These are phyloP conservation scores for Euphrasia confusa DNA, from an alignment of 257 asterid genomes.

Conservation along the genomic window DNA sequence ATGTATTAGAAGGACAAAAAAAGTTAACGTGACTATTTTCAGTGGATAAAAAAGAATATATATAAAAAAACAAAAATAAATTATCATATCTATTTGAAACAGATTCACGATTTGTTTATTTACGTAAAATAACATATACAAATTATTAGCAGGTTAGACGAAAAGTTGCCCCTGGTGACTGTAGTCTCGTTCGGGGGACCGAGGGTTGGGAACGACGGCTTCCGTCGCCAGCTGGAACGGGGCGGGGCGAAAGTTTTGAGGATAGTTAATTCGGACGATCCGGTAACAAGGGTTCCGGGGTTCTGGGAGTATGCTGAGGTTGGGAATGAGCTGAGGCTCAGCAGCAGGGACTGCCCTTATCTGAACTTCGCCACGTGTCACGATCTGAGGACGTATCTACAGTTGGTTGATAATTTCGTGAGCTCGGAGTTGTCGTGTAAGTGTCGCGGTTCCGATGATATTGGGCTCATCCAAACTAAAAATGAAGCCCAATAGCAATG, in stretches of 20 bases:
- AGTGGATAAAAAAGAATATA: no score
- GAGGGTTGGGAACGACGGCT: conserved; percentile 63
- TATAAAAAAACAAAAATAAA: no score
- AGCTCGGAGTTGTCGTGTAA: conserved; percentile 48
- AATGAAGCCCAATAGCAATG: no score
- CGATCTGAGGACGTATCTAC: conserved; percentile 74
- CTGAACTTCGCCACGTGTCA: conserved; percentile 58
- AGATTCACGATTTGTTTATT: no score
- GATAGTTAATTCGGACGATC: conserved; percentile 72
- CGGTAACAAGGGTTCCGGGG: conserved; percentile 77
- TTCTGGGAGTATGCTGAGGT: conserved; percentile 85
- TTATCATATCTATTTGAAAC: no score
- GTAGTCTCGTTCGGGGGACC: conserved; percentile 92
- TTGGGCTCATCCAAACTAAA: no score
- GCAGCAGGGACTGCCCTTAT: conserved; percentile 52
- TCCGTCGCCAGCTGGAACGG: conserved; percentile 44
- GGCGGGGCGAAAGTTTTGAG: conserved; percentile 62
- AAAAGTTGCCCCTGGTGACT: conserved; percentile 41
- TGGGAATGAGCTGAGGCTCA: conserved; percentile 68
- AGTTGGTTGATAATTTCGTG: conserved; percentile 52
- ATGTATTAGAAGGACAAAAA: no score
- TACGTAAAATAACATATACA: no score
- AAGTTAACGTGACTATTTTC: no score
- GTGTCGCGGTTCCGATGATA: conserved; percentile 34
- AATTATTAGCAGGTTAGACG: conserved; percentile 21